Conservation (phyloP, 306 rosid genomes). For the Dalbergia cochinchinensis region DNA sequence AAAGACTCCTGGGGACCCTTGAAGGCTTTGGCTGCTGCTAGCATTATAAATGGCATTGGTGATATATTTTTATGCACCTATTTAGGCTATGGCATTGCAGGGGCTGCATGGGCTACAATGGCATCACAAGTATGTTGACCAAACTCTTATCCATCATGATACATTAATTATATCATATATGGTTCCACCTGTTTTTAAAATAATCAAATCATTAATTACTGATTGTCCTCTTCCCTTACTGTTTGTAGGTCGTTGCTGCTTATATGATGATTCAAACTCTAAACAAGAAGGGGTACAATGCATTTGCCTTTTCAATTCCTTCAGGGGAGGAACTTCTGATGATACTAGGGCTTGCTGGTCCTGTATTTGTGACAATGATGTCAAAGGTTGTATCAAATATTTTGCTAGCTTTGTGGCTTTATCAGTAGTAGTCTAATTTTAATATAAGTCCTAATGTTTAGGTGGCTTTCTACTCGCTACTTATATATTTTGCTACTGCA, state of each 20-base stretch:
- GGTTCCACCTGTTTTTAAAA: neutral
- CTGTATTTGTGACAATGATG: constrained; percentile 78
- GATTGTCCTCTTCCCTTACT: constrained; percentile 10
- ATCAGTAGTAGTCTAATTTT: constrained; percentile 27
- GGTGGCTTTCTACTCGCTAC: constrained; percentile 92
- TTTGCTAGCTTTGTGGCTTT: constrained; percentile 25
- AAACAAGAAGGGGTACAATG: constrained; percentile 79
- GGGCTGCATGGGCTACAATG: constrained; percentile 65
- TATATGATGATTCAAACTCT: constrained; percentile 85
- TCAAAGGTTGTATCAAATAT: constrained; percentile 69
- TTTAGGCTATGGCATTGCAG: constrained; percentile 60
- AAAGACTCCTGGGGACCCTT: constrained; percentile 69
- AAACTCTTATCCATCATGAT: constrained; percentile 10
- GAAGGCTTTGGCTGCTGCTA: constrained; percentile 63
- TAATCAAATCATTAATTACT: neutral
- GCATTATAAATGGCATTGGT: constrained; percentile 51
- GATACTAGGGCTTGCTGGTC: constrained; percentile 79
- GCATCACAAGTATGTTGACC: constrained; percentile 46
- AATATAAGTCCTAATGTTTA: constrained; percentile 44
- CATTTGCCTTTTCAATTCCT: constrained; percentile 72
- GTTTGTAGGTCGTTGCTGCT: constrained; percentile 77
- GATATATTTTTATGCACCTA: constrained; percentile 46
- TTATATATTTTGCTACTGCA: constrained; percentile 83
- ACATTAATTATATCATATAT: neutral
- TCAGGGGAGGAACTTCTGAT: constrained; percentile 65